Evolutionary conservation across 2,329 filamentous ascomycete species (phyloP).

Genomic region (Penicillium sp.): DNA sequence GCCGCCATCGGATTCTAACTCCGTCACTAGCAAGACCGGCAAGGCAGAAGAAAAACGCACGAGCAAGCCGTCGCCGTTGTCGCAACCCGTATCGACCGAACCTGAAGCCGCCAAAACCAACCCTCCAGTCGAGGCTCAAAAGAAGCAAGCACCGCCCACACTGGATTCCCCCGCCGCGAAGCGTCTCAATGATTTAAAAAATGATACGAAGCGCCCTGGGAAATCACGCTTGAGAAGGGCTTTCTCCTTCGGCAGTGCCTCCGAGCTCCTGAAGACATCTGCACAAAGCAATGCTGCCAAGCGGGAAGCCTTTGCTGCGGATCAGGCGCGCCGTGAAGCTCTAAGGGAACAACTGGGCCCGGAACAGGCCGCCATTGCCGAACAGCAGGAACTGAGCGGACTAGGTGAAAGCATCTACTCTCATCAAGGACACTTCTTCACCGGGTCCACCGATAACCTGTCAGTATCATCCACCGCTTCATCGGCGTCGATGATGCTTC

Average conservation of each 20-base stretch:
- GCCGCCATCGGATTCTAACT: conserved; percentile 17
- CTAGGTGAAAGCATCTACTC: conserved; percentile 93
- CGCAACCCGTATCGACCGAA: conserved; percentile 60
- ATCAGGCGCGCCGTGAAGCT: conserved; percentile 64
- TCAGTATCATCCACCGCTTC: conserved; percentile 50
- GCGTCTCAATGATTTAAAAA: conserved; percentile 83
- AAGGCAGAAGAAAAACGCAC: conserved; percentile 69
- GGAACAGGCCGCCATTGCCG: conserved; percentile 86
- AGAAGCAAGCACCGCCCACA: conserved; percentile 33
- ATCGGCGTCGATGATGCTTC: conserved; percentile 57
- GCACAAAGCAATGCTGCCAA: conserved; percentile 57
- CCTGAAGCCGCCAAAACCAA: conserved; percentile 24
- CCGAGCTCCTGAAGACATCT: conserved; percentile 76
- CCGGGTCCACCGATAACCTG: conserved; percentile 89
- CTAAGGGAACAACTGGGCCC: conserved; percentile 70
- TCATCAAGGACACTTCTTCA: conserved; percentile 77
- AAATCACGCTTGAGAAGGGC: conserved; percentile 85
- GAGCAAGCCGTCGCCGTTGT: conserved; percentile 69
- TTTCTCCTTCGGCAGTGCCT: conserved; percentile 94
- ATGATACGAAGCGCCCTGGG: conserved; percentile 71
- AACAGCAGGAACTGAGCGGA: conserved; percentile 86
- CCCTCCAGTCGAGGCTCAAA: conserved; percentile 20
- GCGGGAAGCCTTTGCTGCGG: conserved; percentile 45
- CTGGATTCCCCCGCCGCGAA: conserved; percentile 69
- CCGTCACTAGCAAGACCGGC: conserved; percentile 32